These are phyloP conservation scores for Hydrangea macrophylla DNA, from an alignment of 148 eudicot species.

Conservation along the genomic window DNA sequence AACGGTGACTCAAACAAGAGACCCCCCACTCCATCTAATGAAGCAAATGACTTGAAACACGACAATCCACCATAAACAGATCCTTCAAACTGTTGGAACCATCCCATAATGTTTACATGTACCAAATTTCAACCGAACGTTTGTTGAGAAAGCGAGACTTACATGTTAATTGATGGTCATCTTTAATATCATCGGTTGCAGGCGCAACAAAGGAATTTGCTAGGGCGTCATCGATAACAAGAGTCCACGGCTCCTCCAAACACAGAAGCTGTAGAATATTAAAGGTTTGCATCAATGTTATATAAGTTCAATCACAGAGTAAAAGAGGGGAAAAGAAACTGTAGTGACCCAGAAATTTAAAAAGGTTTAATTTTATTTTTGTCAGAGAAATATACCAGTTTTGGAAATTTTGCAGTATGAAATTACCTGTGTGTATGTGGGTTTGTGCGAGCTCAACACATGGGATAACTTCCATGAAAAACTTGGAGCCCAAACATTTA, in stretches of 20 bases:
- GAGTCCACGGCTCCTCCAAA: slow-evolving; percentile 82
- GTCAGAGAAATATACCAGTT: no score
- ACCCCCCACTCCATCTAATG: not conserved
- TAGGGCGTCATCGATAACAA: slow-evolving; percentile 83
- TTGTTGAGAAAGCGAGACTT: slow-evolving; percentile 29
- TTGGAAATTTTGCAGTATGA: no score
- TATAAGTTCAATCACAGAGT: not conserved
- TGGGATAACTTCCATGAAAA: no score
- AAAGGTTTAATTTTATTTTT: no score
- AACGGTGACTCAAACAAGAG: no score
- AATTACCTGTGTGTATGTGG: no score
- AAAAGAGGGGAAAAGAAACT: no score
- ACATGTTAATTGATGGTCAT: slow-evolving; percentile 71
- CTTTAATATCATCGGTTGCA: slow-evolving; percentile 68
- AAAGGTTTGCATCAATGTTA: not conserved
- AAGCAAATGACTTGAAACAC: not conserved
- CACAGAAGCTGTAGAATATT: slow-evolving; percentile 53
- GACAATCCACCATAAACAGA: not conserved
- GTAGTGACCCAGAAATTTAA: no score
- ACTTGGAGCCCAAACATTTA: no score
- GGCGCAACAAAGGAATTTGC: slow-evolving; percentile 94
- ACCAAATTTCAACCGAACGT: not conserved
- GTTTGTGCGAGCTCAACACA: no score
- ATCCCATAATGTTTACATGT: not conserved
- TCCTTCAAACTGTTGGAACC: not conserved